Evolutionary conservation across 768 basidiomycete species (phyloP), one percentile per base, ranked within the genome.

Genomic region (Russula sp.): DNA sequence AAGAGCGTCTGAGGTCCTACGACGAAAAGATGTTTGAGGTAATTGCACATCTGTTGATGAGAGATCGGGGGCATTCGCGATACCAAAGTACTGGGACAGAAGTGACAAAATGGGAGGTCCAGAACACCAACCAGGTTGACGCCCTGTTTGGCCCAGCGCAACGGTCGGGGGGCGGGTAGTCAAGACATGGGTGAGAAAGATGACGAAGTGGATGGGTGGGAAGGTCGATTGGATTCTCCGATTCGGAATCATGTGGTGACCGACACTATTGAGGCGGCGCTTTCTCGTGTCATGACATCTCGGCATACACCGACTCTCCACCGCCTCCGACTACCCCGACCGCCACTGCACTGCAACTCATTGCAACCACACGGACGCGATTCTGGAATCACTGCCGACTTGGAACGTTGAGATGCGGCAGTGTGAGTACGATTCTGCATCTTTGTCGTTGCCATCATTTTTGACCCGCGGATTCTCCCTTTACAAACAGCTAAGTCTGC

Each of bases 241-340:
- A 14, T 40, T 30, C 32, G 28, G 48, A 13, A 28, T 24, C 48
- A 50, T 50, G 36, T 38, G 58, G 59, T 18, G 3, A 1, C 2
- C 28, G 32, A n/a, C 32, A 30, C 1, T 30, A 38, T 60, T 52
- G 22, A 32, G 28, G 18, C 30, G 52, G 51, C 32, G 38, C 28
- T 38, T 16, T 51, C 20, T 3, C 13, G 7, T 0, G 14, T 61
- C 55, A 62, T 24, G 61, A 44, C 53, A 62, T n/a, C 18, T 28
- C 34, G 53, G 61, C 44, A 48, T 1, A 28, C 1, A 0, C 28
- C 42, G 24, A 13, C 11, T 13, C 32, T 8, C 52, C 1, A 6
- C 10, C 1, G 3, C 14, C 59, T 4, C 61, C 61, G 61, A 62
- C 61, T 0, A 48, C 20, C 53, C 61, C 61, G 61, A 62, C 52